Evolutionary conservation across 2,329 filamentous ascomycete genomes (phyloP).

Genomic region (Colletotrichum gigasporum): DNA sequence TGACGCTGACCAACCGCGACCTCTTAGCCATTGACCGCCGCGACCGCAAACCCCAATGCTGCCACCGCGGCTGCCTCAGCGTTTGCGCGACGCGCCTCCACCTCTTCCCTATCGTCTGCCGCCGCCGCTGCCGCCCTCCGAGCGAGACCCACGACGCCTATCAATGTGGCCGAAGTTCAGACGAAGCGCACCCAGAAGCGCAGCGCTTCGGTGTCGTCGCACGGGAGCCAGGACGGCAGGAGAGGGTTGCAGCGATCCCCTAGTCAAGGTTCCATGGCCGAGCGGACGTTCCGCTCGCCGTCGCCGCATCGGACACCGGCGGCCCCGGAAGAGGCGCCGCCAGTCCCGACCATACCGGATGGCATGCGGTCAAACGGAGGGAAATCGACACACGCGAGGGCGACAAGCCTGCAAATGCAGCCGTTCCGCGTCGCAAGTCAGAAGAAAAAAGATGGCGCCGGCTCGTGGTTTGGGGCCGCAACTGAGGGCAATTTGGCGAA

Average conservation of each 20-base stretch:
- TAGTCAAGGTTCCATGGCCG: conserved; percentile 86
- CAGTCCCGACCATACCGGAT: conserved; percentile 78
- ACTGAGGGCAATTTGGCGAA: conserved; percentile 52
- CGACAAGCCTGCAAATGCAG: conserved; percentile 55
- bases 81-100: conserved; percentile 75
- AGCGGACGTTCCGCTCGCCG: conserved; percentile 85
- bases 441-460: conserved; percentile 52
- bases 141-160: conserved; percentile 80
- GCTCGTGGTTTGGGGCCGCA: conserved; percentile 61
- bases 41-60: conserved; percentile 76
- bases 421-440: conserved; percentile 65
- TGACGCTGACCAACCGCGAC: conserved; percentile 22
- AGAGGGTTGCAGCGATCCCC: conserved; percentile 68
- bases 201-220: conserved; percentile 76
- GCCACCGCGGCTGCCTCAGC: conserved; percentile 84
- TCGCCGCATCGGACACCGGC: conserved; percentile 52
- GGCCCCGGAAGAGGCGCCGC: conserved; percentile 65
- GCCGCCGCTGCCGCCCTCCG: conserved; percentile 88
- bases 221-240: conserved; percentile 57
- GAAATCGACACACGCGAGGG: conserved; percentile 41
- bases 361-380: conserved; percentile 44
- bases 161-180: conserved; percentile 82
- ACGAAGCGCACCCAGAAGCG: conserved; percentile 86
- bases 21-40: conserved; percentile 69
- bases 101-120: conserved; percentile 78